Conservation (phyloP, 257 asterid species). For the Lavandula angustifolia region DNA sequence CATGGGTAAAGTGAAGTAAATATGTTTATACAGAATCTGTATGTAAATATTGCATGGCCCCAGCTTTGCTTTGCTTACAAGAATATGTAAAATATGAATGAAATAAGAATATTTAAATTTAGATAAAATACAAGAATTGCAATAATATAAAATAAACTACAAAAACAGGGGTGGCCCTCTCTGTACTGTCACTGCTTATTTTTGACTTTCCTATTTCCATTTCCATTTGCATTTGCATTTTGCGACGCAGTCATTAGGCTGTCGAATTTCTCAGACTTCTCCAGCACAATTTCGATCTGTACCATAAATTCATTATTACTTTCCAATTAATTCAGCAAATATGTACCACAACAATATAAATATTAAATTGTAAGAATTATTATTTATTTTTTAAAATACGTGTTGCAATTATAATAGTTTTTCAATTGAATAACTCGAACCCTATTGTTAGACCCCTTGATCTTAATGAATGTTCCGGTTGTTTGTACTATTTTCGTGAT, state of each 20-base stretch:
- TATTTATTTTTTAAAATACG: no score
- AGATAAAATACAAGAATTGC: conserved; percentile 37
- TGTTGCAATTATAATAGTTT: no score
- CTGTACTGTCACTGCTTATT: conserved; percentile 38
- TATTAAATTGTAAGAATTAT: no score
- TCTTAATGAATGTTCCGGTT: no score
- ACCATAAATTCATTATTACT: background rate
- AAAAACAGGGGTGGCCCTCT: conserved; percentile 2
- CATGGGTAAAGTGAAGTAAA: no score
- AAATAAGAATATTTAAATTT: conserved; percentile 32
- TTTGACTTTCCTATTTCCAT: conserved; percentile 42
- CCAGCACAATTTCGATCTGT: conserved; percentile 77
- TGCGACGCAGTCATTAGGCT: conserved; percentile 50
- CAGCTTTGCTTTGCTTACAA: background rate
- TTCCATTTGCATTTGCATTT: conserved; percentile 34
- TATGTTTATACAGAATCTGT: background rate
- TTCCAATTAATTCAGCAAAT: no score
- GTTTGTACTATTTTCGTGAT: no score
- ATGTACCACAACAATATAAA: no score
- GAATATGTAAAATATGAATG: conserved; percentile 15
- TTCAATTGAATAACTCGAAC: no score
- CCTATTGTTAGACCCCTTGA: no score
- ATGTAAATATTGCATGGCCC: background rate
- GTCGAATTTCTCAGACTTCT: conserved; percentile 81
- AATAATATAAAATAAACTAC: conserved; percentile 24